Evolutionary conservation across 208 protist genomes (phyloP).

Genomic region (Trypanosoma rangeli): DNA sequence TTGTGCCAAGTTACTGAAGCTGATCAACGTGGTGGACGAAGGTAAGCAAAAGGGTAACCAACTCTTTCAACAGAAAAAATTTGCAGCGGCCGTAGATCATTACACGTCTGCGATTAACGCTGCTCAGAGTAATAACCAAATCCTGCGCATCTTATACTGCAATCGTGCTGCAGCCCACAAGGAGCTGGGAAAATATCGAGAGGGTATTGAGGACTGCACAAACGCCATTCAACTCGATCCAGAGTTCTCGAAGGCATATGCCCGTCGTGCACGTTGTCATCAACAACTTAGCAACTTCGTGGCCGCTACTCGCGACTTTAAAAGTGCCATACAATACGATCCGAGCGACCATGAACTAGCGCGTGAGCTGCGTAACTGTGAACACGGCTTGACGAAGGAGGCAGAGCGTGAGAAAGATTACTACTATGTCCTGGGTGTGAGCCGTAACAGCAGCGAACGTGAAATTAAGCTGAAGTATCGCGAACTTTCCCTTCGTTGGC

Average conservation of each 20-base stretch:
- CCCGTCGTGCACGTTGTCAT: conserved; percentile 85
- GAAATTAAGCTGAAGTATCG: conserved; percentile 89
- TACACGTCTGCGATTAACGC: conserved; percentile 78
- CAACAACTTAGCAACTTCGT: conserved; percentile 76
- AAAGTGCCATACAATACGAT: conserved; percentile 77
- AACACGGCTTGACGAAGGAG: conserved; percentile 73
- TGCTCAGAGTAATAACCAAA: conserved; percentile 69
- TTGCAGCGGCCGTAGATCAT: conserved; percentile 60
- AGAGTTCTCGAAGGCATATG: conserved; percentile 90
- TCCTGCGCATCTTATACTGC: conserved; percentile 90
- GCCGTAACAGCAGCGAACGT: conserved; percentile 56
- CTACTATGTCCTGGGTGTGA: conserved; percentile 85
- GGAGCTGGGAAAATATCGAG: conserved; percentile 82
- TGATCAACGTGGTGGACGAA: conserved; percentile 80
- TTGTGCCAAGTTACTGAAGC: conserved; percentile 59
- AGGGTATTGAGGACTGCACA: conserved; percentile 89
- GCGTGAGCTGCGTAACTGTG: conserved; percentile 64
- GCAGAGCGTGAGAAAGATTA: conserved; percentile 84
- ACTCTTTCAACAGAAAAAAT: conserved; percentile 79
- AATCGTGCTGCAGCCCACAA: conserved; percentile 91
- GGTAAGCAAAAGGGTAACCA: conserved; percentile 88
- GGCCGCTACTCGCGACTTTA: conserved; percentile 85
- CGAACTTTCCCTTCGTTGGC: conserved; percentile 89
- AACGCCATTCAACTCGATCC: conserved; percentile 78
- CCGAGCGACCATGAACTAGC: conserved; percentile 63